These are phyloP conservation scores for Nidula niveotomentosa DNA, from an alignment of 1,284 basidiomycete species.

Conservation along the genomic window DNA sequence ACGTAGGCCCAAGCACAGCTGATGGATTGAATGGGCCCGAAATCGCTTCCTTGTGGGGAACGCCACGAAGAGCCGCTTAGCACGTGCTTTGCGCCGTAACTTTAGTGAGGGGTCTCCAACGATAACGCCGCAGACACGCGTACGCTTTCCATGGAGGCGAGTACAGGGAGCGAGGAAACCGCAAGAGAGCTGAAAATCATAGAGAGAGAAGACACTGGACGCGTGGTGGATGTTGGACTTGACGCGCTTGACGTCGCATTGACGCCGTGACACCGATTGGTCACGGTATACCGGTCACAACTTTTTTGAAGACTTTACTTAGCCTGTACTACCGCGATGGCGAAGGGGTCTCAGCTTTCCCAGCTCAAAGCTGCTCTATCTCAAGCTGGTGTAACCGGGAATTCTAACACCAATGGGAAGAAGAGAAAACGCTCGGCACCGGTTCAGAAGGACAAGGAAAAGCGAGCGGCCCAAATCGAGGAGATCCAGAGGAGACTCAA, in stretches of 20 bases:
- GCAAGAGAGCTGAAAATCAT: too few relatives aligned
- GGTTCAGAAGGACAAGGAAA: conserved; percentile 76
- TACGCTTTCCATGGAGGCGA: too few relatives aligned
- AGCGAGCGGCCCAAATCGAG: conserved; percentile 76
- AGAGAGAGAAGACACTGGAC: too few relatives aligned
- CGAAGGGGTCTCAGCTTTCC: conserved; percentile 47
- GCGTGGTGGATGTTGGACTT: too few relatives aligned
- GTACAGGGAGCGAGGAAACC: too few relatives aligned
- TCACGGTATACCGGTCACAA: not conserved
- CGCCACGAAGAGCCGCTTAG: too few relatives aligned
- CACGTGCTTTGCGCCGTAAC: too few relatives aligned
- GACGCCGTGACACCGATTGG: not conserved
- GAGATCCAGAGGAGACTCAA: conserved; percentile 88
- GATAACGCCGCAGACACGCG: too few relatives aligned
- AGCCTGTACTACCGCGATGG: conserved; percentile 13
- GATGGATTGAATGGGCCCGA: too few relatives aligned
- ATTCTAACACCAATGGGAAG: conserved; percentile 51
- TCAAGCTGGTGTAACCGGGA: conserved; percentile 71
- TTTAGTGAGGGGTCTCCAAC: too few relatives aligned
- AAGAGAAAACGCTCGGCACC: conserved; percentile 67
- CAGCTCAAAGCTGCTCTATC: conserved; percentile 87
- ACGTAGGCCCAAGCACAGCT: too few relatives aligned
- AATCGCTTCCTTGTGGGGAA: too few relatives aligned
- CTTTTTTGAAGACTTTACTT: not conserved
- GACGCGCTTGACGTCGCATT: not conserved